These are phyloP conservation scores for Allium sativum DNA, from an alignment of 106 monocot species.

Conservation along the genomic window DNA sequence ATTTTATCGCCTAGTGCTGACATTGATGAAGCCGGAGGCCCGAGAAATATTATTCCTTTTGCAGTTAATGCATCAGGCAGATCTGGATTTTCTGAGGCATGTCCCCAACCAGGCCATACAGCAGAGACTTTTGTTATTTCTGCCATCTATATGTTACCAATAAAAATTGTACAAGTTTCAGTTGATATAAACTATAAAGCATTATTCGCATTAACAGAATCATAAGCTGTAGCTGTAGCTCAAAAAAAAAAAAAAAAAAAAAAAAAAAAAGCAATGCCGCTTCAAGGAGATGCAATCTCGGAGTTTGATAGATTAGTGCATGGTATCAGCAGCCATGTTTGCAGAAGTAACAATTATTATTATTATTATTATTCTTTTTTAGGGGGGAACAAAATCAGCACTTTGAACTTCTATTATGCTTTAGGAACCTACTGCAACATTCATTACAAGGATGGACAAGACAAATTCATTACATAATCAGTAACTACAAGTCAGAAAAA, in stretches of 20 bases:
- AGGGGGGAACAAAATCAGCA: no score
- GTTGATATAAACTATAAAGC: not conserved
- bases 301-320: not conserved
- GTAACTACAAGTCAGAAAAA: no score
- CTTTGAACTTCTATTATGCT: no score
- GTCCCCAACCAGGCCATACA: slow-evolving; percentile 99
- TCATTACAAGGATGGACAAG: no score
- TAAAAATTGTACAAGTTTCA: not conserved
- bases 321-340: no score
- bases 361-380: no score
- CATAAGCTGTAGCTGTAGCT: no score
- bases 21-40: slow-evolving; percentile 88
- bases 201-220: not conserved
- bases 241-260: not conserved
- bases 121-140: slow-evolving; percentile 91
- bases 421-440: no score
- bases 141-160: slow-evolving; percentile 45
- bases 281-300: no score
- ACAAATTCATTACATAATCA: no score
- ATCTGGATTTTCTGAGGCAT: slow-evolving; percentile 98
- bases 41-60: slow-evolving; percentile 94
- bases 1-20: slow-evolving; percentile 95
- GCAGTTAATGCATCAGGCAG: slow-evolving; percentile 80
- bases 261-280: no score
- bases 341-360: no score